Percentiles rank a stretch among this genome's conserved stretches.
phyloP scores from a whole-genome alignment of 768 basidiomycete genomes.

The Mycena vitilis region DNA sequence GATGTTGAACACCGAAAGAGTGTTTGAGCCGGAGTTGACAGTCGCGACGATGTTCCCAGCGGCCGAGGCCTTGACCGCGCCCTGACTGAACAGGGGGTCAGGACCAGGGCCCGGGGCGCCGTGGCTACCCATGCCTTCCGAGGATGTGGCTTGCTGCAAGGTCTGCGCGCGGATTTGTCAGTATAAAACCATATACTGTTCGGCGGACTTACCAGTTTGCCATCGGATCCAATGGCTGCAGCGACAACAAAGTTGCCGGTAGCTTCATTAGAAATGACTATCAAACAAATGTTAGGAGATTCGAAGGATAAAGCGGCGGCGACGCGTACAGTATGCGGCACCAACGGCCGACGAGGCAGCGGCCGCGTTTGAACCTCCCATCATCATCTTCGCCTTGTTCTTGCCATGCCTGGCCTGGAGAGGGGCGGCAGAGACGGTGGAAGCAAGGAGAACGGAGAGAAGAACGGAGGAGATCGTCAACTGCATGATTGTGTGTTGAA shows the following conservation, averaged over 20 bases:
- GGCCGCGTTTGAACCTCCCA: slow-evolving; percentile 13
- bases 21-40: slow-evolving; percentile 61
- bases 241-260: slow-evolving; percentile 58
- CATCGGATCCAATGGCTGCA: slow-evolving; percentile 54
- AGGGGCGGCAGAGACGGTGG: slow-evolving; percentile 30
- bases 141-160: slow-evolving; percentile 44
- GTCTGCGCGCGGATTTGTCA: slow-evolving; percentile 33
- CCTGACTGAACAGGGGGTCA: slow-evolving; percentile 57
- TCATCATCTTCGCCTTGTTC: slow-evolving; percentile 29
- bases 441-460: slow-evolving; percentile 36
- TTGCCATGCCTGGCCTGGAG: slow-evolving; percentile 19
- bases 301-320: not conserved
- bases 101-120: slow-evolving; percentile 48
- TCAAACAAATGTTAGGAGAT: not conserved
- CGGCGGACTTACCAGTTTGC: slow-evolving; percentile 49
- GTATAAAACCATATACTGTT: not conserved
- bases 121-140: slow-evolving; percentile 52
- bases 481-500: slow-evolving; percentile 31
- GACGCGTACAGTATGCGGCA: slow-evolving; percentile 43
- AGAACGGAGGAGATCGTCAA: slow-evolving; percentile 37
- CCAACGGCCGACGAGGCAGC: slow-evolving; percentile 39
- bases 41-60: slow-evolving; percentile 49
- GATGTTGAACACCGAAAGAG: slow-evolving; percentile 53
- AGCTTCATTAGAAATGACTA: slow-evolving; percentile 65
- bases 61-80: slow-evolving; percentile 51